These are phyloP conservation scores for Boletus vermiculosoides DNA, from an alignment of 768 basidiomycete species.

Conservation along the genomic window DNA sequence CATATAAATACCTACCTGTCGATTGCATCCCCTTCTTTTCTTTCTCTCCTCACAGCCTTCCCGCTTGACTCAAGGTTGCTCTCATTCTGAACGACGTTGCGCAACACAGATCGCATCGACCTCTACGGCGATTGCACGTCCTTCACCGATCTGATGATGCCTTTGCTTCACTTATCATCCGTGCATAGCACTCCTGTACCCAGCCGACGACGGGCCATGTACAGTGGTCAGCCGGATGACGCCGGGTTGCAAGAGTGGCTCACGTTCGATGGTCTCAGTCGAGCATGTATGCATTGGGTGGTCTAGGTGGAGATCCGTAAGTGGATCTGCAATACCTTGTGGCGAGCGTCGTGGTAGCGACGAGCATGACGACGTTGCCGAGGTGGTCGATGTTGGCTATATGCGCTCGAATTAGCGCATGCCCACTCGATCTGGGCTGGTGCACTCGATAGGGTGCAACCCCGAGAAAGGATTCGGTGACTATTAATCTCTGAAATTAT, in stretches of 20 bases:
- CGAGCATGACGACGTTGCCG: background rate
- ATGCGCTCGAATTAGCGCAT: background rate
- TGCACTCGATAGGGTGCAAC: background rate
- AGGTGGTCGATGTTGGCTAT: background rate
- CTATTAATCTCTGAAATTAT: too few relatives aligned
- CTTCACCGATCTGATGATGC: background rate
- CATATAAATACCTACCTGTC: background rate
- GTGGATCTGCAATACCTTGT: background rate
- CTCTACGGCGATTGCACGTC: background rate
- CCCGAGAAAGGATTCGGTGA: background rate
- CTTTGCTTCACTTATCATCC: background rate
- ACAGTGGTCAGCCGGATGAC: conserved; percentile 5
- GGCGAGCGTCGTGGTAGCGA: background rate
- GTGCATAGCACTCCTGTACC: conserved; percentile 11
- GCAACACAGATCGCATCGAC: background rate
- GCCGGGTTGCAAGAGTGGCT: conserved; percentile 7
- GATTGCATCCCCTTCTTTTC: too few relatives aligned
- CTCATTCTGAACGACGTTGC: too few relatives aligned
- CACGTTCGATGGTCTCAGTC: conserved; percentile 4
- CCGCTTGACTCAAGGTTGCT: too few relatives aligned
- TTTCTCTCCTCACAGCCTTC: too few relatives aligned
- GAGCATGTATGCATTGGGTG: background rate
- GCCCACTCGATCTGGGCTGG: background rate
- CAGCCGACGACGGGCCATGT: conserved; percentile 3
- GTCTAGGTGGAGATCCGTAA: background rate